Evolutionary conservation across 371 early-diverging fungal genomes (phyloP).

Genomic region (Capillidium heterosporum): DNA sequence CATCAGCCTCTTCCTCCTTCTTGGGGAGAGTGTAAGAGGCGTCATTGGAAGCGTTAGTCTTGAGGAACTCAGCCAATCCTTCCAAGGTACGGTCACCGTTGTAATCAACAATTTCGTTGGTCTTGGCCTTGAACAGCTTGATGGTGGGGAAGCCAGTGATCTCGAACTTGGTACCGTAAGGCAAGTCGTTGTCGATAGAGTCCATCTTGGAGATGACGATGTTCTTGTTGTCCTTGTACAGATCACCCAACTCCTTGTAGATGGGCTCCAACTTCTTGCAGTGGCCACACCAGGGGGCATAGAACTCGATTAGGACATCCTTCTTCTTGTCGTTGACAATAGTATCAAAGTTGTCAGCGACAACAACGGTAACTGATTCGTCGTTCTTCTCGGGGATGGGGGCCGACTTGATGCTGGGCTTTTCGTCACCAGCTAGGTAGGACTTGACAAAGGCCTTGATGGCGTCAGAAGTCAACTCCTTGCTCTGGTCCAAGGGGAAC

Average conservation of each 20-base stretch:
- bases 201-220: constrained; percentile 88
- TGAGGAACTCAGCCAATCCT: constrained; percentile 52
- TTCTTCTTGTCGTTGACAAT: constrained; percentile 67
- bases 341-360: constrained; percentile 53
- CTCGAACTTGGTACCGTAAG: constrained; percentile 42
- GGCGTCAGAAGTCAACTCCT: constrained; percentile 31
- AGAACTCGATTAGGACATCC: constrained; percentile 85
- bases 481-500: constrained; percentile 57
- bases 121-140: constrained; percentile 68
- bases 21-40: too few relatives aligned
- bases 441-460: constrained; percentile 41
- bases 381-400: constrained; percentile 67
- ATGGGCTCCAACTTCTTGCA: constrained; percentile 15
- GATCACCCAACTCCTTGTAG: constrained; percentile 15
- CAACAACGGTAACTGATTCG: constrained; percentile 76
- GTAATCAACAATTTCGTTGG: constrained; percentile 56
- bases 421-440: constrained; percentile 44
- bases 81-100: constrained; percentile 66
- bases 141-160: constrained; percentile 92
- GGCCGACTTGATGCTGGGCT: constrained; percentile 68
- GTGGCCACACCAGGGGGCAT: constrained; percentile 20
- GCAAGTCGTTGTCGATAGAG: constrained; percentile 86
- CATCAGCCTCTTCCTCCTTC: too few relatives aligned
- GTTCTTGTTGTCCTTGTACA: constrained; percentile 17
- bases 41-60: neutral